Evolutionary conservation across 2,329 filamentous ascomycete genomes (phyloP).

Genomic region (Exophiala spinifera): DNA sequence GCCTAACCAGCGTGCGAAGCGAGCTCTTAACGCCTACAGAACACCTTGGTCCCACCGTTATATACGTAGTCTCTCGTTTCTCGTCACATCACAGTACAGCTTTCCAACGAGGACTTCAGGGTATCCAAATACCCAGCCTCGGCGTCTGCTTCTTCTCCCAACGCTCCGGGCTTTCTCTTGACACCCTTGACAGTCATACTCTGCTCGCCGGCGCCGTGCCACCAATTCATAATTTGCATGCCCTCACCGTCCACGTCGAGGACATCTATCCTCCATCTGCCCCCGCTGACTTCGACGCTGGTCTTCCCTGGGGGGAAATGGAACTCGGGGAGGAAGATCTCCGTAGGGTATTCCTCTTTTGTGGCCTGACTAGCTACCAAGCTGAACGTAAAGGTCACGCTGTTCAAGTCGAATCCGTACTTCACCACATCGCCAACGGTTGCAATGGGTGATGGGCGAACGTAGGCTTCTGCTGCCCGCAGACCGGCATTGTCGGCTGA

Average conservation of each 20-base stretch:
- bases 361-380: constrained; percentile 61
- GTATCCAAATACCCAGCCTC: constrained; percentile 29
- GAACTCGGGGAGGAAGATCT: constrained; percentile 83
- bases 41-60: not conserved
- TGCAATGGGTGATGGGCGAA: constrained; percentile 76
- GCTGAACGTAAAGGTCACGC: constrained; percentile 71
- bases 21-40: no score
- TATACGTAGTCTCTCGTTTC: not conserved
- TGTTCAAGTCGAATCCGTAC: constrained; percentile 79
- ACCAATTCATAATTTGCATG: constrained; percentile 82
- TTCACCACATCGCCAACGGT: constrained; percentile 68
- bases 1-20: no score
- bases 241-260: constrained; percentile 67
- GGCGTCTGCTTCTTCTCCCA: constrained; percentile 33
- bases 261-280: constrained; percentile 81
- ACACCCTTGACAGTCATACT: constrained; percentile 72
- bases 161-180: constrained; percentile 53
- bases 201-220: constrained; percentile 85
- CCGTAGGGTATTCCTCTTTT: constrained; percentile 66
- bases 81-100: constrained; percentile 39
- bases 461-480: constrained; percentile 87
- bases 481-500: constrained; percentile 59
- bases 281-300: constrained; percentile 72
- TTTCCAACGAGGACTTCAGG: constrained; percentile 45
- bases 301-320: constrained; percentile 79